Evolutionary conservation across 768 basidiomycete genomes (phyloP).

Genomic region (Tulasnella sp.): DNA sequence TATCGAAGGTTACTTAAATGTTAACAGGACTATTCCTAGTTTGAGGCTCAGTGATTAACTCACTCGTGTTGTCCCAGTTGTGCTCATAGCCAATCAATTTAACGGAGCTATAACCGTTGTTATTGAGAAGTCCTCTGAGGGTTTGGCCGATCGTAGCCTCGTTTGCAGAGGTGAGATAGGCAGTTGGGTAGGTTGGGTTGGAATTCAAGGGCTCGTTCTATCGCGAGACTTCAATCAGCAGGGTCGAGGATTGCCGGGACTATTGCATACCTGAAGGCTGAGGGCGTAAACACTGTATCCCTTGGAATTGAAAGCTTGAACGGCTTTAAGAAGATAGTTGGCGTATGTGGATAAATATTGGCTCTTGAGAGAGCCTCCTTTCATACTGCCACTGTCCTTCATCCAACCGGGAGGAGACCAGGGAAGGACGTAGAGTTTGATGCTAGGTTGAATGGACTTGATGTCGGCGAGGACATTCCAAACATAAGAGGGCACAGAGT

Average conservation of each 20-base stretch:
- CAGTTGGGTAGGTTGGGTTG: slow-evolving; percentile 59
- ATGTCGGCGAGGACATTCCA: slow-evolving; percentile 58
- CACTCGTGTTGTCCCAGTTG: slow-evolving; percentile 53
- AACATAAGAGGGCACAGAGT: slow-evolving; percentile 46
- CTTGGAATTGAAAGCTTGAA: slow-evolving; percentile 54
- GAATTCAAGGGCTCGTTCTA: slow-evolving; percentile 47
- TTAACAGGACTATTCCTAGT: too few species aligned
- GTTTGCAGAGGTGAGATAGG: slow-evolving; percentile 38
- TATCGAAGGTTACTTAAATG: slow-evolving; percentile 18
- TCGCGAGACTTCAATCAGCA: not conserved
- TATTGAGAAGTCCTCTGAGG: slow-evolving; percentile 48
- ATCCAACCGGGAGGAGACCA: slow-evolving; percentile 80
- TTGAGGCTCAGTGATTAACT: not conserved
- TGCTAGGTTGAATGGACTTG: slow-evolving; percentile 37
- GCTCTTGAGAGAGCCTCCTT: slow-evolving; percentile 6
- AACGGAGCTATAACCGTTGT: slow-evolving; percentile 44
- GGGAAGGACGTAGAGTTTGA: slow-evolving; percentile 49
- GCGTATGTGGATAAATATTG: slow-evolving; percentile 21
- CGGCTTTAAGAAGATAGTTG: slow-evolving; percentile 56
- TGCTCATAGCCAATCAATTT: slow-evolving; percentile 42
- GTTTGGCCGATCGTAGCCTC: slow-evolving; percentile 49
- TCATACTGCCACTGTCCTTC: slow-evolving; percentile 40
- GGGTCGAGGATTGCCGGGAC: not conserved
- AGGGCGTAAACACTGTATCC: slow-evolving; percentile 55
- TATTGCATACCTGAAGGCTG: slow-evolving; percentile 34